phyloP scores from a whole-genome alignment of 495 filamentous ascomycete genomes.

The Penicillium alfredii region DNA sequence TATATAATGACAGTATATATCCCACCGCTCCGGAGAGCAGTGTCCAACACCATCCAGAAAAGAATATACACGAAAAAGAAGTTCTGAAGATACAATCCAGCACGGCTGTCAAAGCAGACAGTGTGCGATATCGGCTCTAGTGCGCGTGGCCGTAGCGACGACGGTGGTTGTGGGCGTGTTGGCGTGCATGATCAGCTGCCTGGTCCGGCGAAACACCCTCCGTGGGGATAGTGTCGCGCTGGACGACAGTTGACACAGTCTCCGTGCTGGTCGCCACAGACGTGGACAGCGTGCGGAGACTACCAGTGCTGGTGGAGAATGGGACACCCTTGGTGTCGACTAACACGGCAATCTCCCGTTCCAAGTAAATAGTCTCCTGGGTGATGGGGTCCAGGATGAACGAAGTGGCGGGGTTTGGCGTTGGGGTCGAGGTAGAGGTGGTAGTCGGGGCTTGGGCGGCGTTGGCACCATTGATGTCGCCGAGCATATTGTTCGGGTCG shows the following conservation, averaged over 20 bases:
- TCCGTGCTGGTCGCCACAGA: constrained; percentile 11
- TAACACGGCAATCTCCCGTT: constrained; percentile 33
- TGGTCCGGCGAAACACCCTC: constrained; percentile 13
- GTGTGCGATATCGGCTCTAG: no score
- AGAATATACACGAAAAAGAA: constrained; percentile 20
- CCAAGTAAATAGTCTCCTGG: constrained; percentile 33
- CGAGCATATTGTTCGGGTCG: constrained; percentile 4
- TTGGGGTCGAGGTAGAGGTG: constrained; percentile 15
- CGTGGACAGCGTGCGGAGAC: constrained; percentile 17
- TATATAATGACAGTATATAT: no score
- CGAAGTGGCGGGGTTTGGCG: constrained; percentile 23
- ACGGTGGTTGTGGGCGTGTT: constrained; percentile 23
- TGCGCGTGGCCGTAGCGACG: constrained; percentile 23
- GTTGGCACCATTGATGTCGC: constrained; percentile 4
- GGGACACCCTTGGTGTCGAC: constrained; percentile 24
- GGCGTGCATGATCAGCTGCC: constrained; percentile 8
- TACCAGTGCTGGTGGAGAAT: constrained; percentile 21
- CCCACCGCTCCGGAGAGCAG: no score
- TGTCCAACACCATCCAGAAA: constrained; percentile 9
- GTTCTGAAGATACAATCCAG: constrained; percentile 7
- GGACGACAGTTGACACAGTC: constrained; percentile 24
- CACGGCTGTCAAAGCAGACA: no score
- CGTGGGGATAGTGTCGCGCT: constrained; percentile 15
- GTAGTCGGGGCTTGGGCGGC: constrained; percentile 4
- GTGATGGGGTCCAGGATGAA: constrained; percentile 21